Evolutionary conservation across 2,329 filamentous ascomycete genomes (phyloP).

Genomic region (Nemania serpens): DNA sequence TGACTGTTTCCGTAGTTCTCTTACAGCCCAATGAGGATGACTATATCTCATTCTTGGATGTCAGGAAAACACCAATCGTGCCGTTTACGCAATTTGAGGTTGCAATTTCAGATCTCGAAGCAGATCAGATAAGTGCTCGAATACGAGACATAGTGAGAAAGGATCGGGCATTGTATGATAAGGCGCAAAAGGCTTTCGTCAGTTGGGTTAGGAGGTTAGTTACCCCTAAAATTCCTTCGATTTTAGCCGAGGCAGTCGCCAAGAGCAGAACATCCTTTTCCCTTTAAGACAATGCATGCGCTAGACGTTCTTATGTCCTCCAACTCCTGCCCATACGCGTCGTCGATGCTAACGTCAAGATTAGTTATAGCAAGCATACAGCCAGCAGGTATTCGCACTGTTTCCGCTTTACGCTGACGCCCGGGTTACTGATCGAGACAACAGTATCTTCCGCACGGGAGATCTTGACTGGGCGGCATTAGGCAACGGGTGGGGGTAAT

Average conservation of each 20-base stretch:
- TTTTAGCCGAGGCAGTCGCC: not conserved
- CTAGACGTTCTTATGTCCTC: not conserved
- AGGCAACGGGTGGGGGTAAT: constrained; percentile 75
- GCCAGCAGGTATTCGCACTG: constrained; percentile 63
- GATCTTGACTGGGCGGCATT: constrained; percentile 87
- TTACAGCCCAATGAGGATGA: constrained; percentile 86
- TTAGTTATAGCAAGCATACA: constrained; percentile 82
- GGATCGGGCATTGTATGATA: constrained; percentile 73
- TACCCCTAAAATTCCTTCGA: not conserved
- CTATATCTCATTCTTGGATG: constrained; percentile 83
- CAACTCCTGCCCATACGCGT: not conserved
- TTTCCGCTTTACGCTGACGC: not conserved
- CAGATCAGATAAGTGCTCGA: constrained; percentile 56
- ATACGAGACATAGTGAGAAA: constrained; percentile 63
- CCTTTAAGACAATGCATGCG: no score
- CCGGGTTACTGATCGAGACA: constrained; percentile 2
- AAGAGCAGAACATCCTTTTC: not conserved
- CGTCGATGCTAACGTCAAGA: constrained; percentile 11
- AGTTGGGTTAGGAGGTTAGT: constrained; percentile 75
- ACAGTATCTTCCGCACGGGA: constrained; percentile 74
- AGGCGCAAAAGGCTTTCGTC: constrained; percentile 89
- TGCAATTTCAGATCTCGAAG: constrained; percentile 64
- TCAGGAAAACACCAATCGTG: constrained; percentile 82
- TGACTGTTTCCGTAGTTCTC: constrained; percentile 58
- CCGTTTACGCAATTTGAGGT: constrained; percentile 64